phyloP scores from a whole-genome alignment of 2,329 filamentous ascomycete species.

The Diaporthe vaccinii region DNA sequence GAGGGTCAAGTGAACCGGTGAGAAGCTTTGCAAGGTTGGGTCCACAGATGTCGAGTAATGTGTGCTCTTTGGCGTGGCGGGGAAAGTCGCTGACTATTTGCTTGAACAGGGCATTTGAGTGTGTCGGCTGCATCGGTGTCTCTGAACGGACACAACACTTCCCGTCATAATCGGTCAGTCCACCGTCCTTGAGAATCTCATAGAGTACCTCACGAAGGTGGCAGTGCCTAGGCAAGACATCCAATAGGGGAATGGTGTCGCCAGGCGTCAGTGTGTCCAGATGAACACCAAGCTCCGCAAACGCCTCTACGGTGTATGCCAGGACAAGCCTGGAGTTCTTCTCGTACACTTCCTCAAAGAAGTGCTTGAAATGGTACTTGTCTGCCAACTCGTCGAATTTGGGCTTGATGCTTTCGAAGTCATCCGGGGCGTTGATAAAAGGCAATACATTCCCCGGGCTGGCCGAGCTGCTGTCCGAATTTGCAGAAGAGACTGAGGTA shows the following conservation, averaged over 20 bases:
- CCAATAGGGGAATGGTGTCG: background rate
- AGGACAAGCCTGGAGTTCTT: background rate
- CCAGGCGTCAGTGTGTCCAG: background rate
- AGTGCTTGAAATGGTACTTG: background rate
- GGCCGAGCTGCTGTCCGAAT: background rate
- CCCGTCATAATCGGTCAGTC: background rate
- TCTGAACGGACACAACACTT: background rate
- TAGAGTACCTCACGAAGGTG: background rate
- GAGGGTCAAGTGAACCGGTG: background rate
- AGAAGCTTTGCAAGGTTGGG: background rate
- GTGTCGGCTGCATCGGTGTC: background rate
- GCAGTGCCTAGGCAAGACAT: background rate
- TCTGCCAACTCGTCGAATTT: background rate
- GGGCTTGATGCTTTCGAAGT: background rate
- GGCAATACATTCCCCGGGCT: background rate
- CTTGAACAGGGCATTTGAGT: background rate
- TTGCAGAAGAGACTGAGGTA: background rate
- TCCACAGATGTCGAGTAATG: background rate
- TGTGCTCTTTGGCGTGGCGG: background rate
- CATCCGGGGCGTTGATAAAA: background rate
- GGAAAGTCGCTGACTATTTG: background rate
- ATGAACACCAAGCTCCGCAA: background rate
- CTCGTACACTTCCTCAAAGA: background rate
- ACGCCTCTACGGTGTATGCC: background rate
- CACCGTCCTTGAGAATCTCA: background rate